A percentile compares a stretch with the other conserved stretches of the same genome.
Evolutionary conservation across 176 grass and related monocot species (phyloP).

Genomic region (Avena sativa): DNA sequence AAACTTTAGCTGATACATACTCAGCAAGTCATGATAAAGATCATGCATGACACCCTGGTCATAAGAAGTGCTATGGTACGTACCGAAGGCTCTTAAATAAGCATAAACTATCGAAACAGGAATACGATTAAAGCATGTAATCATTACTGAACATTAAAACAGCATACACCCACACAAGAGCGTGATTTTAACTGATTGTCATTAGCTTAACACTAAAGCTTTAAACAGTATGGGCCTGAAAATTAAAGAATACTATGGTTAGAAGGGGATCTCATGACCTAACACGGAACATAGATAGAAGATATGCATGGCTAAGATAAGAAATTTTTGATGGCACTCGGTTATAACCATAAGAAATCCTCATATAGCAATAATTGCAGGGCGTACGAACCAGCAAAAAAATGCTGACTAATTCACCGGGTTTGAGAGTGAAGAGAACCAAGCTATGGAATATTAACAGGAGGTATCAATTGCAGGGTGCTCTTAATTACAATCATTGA

Average conservation of each 20-base stretch:
- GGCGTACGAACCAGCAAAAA: background rate
- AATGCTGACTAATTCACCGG: background rate
- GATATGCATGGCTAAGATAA: background rate
- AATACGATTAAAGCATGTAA: background rate
- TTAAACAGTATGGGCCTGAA: background rate
- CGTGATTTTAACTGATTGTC: background rate
- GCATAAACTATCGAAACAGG: background rate
- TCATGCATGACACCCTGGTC: background rate
- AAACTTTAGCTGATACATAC: constrained; percentile 35
- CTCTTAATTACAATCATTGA: constrained; percentile 4
- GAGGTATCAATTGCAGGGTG: background rate
- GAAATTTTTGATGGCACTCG: background rate
- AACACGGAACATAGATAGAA: background rate
- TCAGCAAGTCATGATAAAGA: constrained; percentile 41
- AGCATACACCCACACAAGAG: background rate
- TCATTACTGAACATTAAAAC: constrained; percentile 4
- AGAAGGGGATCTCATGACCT: background rate
- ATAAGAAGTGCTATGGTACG: background rate
- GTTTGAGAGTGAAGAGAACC: background rate
- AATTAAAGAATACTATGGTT: background rate
- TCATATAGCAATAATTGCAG: background rate
- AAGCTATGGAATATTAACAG: background rate
- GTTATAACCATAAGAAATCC: constrained; percentile 6
- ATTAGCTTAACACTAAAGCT: constrained; percentile 10
- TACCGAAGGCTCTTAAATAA: background rate